These are phyloP conservation scores for Cladophialophora bantiana DNA, from an alignment of 2,329 filamentous ascomycete genomes.

Conservation along the genomic window DNA sequence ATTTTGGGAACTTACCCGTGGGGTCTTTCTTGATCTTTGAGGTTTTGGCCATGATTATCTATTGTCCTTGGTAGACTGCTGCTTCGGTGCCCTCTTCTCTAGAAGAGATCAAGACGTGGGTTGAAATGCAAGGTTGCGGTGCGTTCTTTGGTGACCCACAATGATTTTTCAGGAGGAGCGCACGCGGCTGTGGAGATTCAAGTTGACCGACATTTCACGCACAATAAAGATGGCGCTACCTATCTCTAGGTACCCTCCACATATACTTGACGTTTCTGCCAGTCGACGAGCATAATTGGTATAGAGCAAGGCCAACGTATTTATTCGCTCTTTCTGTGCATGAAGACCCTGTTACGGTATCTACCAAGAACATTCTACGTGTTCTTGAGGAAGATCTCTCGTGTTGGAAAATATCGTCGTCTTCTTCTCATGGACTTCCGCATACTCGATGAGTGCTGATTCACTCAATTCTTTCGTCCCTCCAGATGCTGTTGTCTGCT, in stretches of 20 bases:
- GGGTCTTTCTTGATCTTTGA: slow-evolving; percentile 27
- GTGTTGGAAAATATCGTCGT: too few relatives aligned
- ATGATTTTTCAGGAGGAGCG: neutral
- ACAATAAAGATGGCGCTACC: neutral
- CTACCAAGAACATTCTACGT: too few relatives aligned
- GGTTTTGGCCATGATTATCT: slow-evolving; percentile 39
- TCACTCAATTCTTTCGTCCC: too few relatives aligned
- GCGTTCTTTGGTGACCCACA: neutral
- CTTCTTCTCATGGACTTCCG: too few relatives aligned
- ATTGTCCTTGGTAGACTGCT: neutral
- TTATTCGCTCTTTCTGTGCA: too few relatives aligned
- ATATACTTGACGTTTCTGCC: neutral
- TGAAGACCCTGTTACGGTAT: too few relatives aligned
- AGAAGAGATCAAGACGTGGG: neutral
- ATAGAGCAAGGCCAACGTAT: too few relatives aligned
- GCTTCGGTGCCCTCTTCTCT: neutral
- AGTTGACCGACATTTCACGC: neutral
- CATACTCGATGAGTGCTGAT: too few relatives aligned
- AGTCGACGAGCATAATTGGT: neutral
- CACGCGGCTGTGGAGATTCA: neutral
- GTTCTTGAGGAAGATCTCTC: too few relatives aligned
- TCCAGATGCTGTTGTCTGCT: neutral
- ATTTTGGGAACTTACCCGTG: slow-evolving; percentile 12
- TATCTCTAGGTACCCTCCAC: too few relatives aligned
- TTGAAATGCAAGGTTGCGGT: neutral